Base-by-base conservation (phyloP, 805 yeast species). In the Torulaspora delbrueckii region DNA sequence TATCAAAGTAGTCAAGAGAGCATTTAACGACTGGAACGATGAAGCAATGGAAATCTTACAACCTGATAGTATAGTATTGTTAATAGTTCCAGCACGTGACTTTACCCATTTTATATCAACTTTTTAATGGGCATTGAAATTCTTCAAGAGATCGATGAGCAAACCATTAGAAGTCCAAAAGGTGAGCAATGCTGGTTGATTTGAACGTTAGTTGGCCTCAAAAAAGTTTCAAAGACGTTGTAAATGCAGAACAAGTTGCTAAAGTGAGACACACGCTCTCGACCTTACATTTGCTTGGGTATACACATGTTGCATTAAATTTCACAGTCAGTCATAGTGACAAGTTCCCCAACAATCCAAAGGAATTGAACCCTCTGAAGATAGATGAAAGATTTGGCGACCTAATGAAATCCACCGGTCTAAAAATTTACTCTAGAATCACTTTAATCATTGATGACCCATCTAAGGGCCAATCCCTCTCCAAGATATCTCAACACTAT, bases 391-490 rank as follows among this genome's bases (percentile, higher is more conserved):
- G 53, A 31, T 63, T 60, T 46, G 60, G 58, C 3, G 55, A 55
- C 8, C 42, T 63, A 10, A 59, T 60, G 61, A 62, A 69, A 24
- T 42, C 54, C 5, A 66, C 67, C 1, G 66, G 76, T 5, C 47
- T 82, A 26, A 73, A 71, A 45, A 57, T 84, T 8, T 84, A 78
- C 55, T 76, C 89, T 1, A 69, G 99, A 46, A 72, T 86, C 22
- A 93, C 98, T 0, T 58, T 93, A 6, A 70, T 80, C 9, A 75
- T 90, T 8, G 85, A 80, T 50, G 96, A 89, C 50, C 82, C 91
- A 1, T 72, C 87, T 6, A 85, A 85, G 52, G 79, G 85, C 35
- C 91, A 83, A 55, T 79, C 63, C 12, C 46, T 64, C 23, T 48
- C 63, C 10, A 65, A 63, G 42, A 61, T 64, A 13, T 58, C 66